phyloP scores from a whole-genome alignment of 345 rosid genomes.

The Conringia planisiliqua region DNA sequence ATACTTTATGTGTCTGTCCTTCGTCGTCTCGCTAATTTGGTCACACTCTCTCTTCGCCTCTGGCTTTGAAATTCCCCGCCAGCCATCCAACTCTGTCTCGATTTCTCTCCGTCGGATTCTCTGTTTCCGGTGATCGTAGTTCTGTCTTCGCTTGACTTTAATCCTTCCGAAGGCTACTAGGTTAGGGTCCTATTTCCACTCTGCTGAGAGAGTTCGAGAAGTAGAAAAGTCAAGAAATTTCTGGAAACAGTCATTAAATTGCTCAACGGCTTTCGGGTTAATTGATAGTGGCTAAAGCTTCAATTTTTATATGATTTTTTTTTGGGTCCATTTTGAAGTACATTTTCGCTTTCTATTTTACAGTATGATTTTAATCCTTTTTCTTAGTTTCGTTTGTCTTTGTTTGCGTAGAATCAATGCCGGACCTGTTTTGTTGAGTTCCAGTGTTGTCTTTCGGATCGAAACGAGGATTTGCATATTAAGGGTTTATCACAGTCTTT shows the following conservation, averaged over 20 bases:
- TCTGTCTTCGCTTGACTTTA: background rate
- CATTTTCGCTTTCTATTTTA: too few relatives aligned
- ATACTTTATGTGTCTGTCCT: background rate
- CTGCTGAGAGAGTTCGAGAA: slow-evolving; percentile 14
- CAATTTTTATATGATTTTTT: background rate
- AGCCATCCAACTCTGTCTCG: background rate
- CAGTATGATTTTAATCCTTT: too few relatives aligned
- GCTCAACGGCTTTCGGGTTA: background rate
- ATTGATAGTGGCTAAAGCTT: background rate
- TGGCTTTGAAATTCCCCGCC: slow-evolving; percentile 35
- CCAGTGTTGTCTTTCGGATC: background rate
- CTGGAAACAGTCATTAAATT: background rate
- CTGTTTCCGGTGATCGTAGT: background rate
- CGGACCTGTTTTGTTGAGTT: background rate
- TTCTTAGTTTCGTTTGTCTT: too few relatives aligned
- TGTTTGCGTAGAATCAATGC: background rate
- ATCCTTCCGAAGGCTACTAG: background rate
- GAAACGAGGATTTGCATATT: background rate
- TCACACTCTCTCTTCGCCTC: background rate
- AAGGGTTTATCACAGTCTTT: slow-evolving; percentile 1
- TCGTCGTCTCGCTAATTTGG: background rate
- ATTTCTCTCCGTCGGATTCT: background rate
- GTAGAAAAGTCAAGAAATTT: background rate
- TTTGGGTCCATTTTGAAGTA: background rate
- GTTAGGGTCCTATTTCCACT: slow-evolving; percentile 18